These are phyloP conservation scores for Monosporascus sp. DNA, from an alignment of 2,329 filamentous ascomycete genomes.

Conservation along the genomic window DNA sequence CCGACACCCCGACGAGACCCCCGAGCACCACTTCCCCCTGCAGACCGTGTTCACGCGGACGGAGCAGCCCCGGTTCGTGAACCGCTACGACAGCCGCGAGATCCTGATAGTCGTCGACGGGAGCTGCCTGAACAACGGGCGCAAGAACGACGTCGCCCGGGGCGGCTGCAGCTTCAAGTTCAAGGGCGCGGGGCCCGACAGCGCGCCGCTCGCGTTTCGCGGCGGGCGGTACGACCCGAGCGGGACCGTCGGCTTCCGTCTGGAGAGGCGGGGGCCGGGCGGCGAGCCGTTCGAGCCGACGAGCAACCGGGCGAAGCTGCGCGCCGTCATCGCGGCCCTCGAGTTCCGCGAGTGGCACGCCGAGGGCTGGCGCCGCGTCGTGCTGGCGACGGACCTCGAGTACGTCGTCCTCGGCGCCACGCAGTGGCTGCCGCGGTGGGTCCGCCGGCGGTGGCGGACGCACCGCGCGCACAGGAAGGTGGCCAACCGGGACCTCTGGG, in stretches of 20 bases:
- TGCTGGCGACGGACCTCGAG: constrained; percentile 42
- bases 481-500: constrained; percentile 39
- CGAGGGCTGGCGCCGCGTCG: constrained; percentile 35
- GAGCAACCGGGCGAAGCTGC: constrained; percentile 39
- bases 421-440: constrained; percentile 34
- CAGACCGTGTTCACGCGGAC: constrained; percentile 22
- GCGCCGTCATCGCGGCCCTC: constrained; percentile 21
- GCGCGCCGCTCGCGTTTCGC: background rate
- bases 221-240: background rate
- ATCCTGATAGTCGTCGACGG: constrained; percentile 37
- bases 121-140: constrained; percentile 33
- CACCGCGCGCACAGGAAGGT: constrained; percentile 16
- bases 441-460: constrained; percentile 32
- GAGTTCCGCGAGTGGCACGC: constrained; percentile 29
- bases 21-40: constrained; percentile 27
- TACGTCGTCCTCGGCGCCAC: constrained; percentile 39
- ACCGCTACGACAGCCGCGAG: constrained; percentile 27
- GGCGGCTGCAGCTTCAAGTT: constrained; percentile 26
- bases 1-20: constrained; percentile 18
- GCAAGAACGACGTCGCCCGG: constrained; percentile 10
- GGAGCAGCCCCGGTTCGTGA: constrained; percentile 27
- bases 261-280: constrained; percentile 28
- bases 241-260: constrained; percentile 18
- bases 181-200: constrained; percentile 12
- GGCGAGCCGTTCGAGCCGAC: constrained; percentile 23